phyloP scores from a whole-genome alignment of 768 basidiomycete species.

The Boletellus sp. region DNA sequence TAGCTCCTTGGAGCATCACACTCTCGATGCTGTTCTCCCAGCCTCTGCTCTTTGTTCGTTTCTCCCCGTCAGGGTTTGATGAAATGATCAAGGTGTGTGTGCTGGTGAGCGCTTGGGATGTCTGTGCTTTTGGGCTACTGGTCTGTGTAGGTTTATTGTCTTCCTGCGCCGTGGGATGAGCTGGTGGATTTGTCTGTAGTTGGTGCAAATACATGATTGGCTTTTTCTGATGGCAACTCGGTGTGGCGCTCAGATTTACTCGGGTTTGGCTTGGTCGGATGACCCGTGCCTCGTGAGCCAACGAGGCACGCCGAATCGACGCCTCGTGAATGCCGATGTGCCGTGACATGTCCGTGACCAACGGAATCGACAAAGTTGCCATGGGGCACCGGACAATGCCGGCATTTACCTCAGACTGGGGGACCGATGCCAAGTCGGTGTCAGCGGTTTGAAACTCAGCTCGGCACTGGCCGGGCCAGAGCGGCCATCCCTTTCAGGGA shows the following conservation, averaged over 20 bases:
- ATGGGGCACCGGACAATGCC: too few species aligned
- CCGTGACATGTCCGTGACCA: too few species aligned
- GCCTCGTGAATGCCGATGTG: too few species aligned
- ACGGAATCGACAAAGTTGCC: too few species aligned
- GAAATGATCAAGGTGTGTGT: conserved; percentile 34
- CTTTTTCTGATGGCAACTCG: conserved; percentile 10
- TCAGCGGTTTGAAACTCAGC: too few species aligned
- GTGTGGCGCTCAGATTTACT: not conserved
- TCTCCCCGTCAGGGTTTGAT: conserved; percentile 49
- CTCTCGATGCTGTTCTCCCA: conserved; percentile 25
- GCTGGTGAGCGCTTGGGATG: conserved; percentile 45
- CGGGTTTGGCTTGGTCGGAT: too few species aligned
- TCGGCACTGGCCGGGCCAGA: too few species aligned
- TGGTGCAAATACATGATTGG: conserved; percentile 6
- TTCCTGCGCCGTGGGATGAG: not conserved
- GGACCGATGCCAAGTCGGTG: too few species aligned
- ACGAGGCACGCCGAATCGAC: too few species aligned
- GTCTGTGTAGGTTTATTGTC: not conserved
- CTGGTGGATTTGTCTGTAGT: conserved; percentile 13
- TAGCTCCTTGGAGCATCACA: conserved; percentile 6
- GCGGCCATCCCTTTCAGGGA: too few species aligned
- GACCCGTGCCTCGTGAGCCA: too few species aligned
- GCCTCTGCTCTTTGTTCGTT: conserved; percentile 26
- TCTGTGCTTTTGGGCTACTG: conserved; percentile 5
- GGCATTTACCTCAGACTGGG: too few species aligned